Base-by-base conservation (phyloP, 1,284 basidiomycete species). In the Thelephora terrestris region DNA sequence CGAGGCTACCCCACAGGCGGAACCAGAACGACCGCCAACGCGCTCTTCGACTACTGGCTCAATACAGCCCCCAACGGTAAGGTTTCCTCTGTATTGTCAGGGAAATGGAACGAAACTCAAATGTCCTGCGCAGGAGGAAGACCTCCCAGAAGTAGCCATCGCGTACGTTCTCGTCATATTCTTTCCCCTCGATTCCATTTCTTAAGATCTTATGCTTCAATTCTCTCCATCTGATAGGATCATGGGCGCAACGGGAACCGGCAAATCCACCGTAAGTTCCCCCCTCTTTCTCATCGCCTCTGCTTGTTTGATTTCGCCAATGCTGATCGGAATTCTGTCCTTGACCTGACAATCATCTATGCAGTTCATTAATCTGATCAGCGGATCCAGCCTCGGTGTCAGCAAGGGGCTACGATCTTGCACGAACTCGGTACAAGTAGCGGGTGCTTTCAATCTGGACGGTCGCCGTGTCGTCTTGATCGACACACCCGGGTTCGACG, bases 401-500 rank as follows among this genome's bases (percentile, higher is more conserved):
- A 64, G 65, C 12, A 55, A 59, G 25, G 63, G 64, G 25, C 54
- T 67, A 25, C 58, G 58, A 43, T 69, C 68, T 36, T 66, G 64
- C 35, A 67, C 67, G 18, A 58, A 53, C 34, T 57, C 58, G 35
- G 62, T 67, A 14, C 53, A 50, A 32, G 58, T 62, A n/a, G 65
- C 66, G 39, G 56, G 51, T 38, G 57, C 64, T 12, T 65, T 66
- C 44, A 50, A 58, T 43, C 55, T 64, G 51, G 59, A 58, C 25
- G 64, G 65, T 40, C 43, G 38, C 18, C 58, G 55, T n/a, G 51
- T 69, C 51, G 62, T 60, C 43, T 45, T 68, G 50, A 57, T 68
- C 6, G 68, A 69, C 53, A 68, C 67, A 16, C 68, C 68, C 43
- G 69, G 68, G 9, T 71, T 71, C 51, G 69, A 69, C 49, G 69